Conservation (phyloP, 2,329 filamentous ascomycete genomes). For the Botryosphaeria agaves region DNA sequence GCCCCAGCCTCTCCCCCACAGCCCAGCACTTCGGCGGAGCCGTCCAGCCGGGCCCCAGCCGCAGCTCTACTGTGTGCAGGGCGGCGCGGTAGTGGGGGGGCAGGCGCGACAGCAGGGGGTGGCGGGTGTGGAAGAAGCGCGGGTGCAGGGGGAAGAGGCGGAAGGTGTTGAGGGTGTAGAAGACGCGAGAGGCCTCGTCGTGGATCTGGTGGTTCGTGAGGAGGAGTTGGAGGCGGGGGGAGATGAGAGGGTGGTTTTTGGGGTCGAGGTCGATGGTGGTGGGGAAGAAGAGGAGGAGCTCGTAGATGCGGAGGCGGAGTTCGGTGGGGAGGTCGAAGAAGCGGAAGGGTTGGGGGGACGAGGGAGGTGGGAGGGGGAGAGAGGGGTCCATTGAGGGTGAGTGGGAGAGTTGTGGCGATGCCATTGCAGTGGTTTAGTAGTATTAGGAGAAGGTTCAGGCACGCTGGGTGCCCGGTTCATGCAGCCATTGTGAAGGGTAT, state of each 20-base stretch:
- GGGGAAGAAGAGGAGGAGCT: slow-evolving; percentile 39
- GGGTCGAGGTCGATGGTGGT: slow-evolving; percentile 49
- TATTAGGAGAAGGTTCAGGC: slow-evolving; percentile 11
- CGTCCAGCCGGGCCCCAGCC: slow-evolving; percentile 56
- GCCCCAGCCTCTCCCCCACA: slow-evolving; percentile 45
- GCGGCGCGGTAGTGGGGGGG: slow-evolving; percentile 40
- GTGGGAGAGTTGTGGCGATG: slow-evolving; percentile 2
- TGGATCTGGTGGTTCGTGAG: slow-evolving; percentile 44
- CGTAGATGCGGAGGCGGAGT: slow-evolving; percentile 52
- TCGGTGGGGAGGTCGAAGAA: slow-evolving; percentile 55
- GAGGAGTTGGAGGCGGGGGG: slow-evolving; percentile 38
- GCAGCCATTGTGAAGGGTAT: slow-evolving; percentile 21
- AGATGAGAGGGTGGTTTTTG: slow-evolving; percentile 45
- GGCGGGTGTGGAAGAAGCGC: slow-evolving; percentile 55
- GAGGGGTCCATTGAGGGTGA: neutral
- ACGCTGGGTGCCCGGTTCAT: slow-evolving; percentile 15
- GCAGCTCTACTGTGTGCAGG: slow-evolving; percentile 49
- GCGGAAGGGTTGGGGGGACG: slow-evolving; percentile 30
- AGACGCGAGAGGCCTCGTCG: slow-evolving; percentile 44
- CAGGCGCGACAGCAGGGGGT: slow-evolving; percentile 50
- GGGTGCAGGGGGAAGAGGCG: slow-evolving; percentile 51
- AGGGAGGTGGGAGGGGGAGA: slow-evolving; percentile 7
- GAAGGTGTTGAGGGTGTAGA: slow-evolving; percentile 46
- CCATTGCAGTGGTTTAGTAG: slow-evolving; percentile 12
- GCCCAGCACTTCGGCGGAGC: slow-evolving; percentile 54